These are phyloP conservation scores for Fomitopsis schrenkii DNA, from an alignment of 1,284 basidiomycete species.

Conservation along the genomic window DNA sequence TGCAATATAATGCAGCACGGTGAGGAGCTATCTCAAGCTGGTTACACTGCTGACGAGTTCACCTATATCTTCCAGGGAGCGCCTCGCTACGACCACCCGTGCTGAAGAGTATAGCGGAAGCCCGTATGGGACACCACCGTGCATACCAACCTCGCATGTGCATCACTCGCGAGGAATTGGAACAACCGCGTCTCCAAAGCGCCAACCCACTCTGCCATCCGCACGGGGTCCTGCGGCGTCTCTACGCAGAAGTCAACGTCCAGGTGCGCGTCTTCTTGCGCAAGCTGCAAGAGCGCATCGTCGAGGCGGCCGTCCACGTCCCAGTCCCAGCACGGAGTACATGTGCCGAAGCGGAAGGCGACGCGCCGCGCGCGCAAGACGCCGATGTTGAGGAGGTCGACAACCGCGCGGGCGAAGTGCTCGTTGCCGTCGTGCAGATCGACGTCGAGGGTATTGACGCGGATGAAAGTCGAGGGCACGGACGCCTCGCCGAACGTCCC, in stretches of 20 bases:
- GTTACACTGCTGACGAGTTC: no score
- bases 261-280: background rate
- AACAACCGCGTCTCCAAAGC: background rate
- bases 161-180: background rate
- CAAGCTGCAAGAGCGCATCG: background rate
- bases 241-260: background rate
- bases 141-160: background rate
- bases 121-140: background rate
- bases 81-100: background rate
- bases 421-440: background rate
- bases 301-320: background rate
- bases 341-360: background rate
- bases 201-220: background rate
- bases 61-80: no score
- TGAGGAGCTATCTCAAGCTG: no score
- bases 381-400: background rate
- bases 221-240: background rate
- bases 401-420: background rate
- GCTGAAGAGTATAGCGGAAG: background rate
- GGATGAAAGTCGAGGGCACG: background rate
- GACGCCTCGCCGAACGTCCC: background rate
- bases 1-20: no score
- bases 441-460: background rate
- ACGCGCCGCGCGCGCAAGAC: background rate
- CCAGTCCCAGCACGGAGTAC: background rate